Base-by-base conservation (phyloP, 2,329 filamentous ascomycete species). In the Botrytis squamosa region DNA sequence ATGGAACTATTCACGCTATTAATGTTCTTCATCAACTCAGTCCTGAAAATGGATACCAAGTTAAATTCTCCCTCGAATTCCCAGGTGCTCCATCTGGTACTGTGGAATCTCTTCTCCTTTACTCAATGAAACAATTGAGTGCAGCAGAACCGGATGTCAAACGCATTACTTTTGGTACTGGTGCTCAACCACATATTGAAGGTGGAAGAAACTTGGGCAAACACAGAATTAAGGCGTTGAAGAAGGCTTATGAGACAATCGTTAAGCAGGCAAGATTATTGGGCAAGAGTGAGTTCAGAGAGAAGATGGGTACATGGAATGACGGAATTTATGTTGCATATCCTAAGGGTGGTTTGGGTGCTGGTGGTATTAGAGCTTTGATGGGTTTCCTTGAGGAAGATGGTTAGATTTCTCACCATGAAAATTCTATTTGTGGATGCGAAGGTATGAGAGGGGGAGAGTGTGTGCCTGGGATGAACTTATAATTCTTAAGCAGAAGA, bases 51-150 rank as follows among this genome's bases (percentile, higher is more conserved):
- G 95, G 95, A 72, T 97, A 94, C 90, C 95, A 98, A 85, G 91
- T 97, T 81, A 98, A 98, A 85, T 97, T 96, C 86, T 93, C 92
- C n/a, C 89, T 98, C 72, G 94, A 98, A 83, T 97, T 98, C 86
- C 95, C 94, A 0, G 90, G 89, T 40, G 89, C 94, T 0, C 92
- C 95, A n/a, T 93, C 90, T 63, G 95, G 95, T 65, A 91, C 93
- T 49, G 97, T 97, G 76, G 95, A 98, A 84, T 88, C 91, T 59
- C 88, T 96, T 59, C 92, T 97, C 78, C 89, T 92, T 55, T 88
- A 91, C 80, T 89, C 92, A 0, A 86, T 97, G 75, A 80, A 82
- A 10, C 80, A 81, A 59, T 82, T 89, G 69, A 84, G 84, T 1
- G 85, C 89, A 18, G 86, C 87, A 3, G 85, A 86, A 14, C 82